Evolutionary conservation across 257 asterid genomes (phyloP).

Genomic region (Euphrasia confusa): DNA sequence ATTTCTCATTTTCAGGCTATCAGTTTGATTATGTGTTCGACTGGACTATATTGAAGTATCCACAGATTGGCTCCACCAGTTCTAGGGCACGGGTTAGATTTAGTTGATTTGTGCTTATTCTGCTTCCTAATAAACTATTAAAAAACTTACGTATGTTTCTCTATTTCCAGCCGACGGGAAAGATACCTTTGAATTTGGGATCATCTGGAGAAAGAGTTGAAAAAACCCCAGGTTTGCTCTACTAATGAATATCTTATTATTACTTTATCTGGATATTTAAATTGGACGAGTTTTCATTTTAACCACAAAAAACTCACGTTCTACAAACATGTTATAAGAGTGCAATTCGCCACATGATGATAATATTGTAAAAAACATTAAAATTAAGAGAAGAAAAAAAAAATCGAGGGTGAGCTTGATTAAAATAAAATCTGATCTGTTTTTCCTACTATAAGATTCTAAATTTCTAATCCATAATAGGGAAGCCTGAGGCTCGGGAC

Average conservation of each 20-base stretch:
- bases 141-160: constrained; percentile 17
- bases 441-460: background rate
- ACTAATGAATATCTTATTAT: constrained; percentile 7
- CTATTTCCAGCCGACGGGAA: constrained; percentile 56
- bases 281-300: background rate
- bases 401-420: background rate
- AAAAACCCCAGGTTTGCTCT: constrained; percentile 54
- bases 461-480: constrained; percentile 24
- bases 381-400: background rate
- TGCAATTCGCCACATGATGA: background rate
- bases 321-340: background rate
- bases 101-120: background rate
- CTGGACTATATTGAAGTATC: constrained; percentile 91
- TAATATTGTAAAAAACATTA: background rate
- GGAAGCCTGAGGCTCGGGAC: constrained; percentile 56
- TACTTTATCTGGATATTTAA: background rate
- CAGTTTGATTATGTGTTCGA: constrained; percentile 92
- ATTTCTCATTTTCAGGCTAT: constrained; percentile 48
- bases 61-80: constrained; percentile 82
- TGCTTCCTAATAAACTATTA: constrained; percentile 2
- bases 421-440: background rate
- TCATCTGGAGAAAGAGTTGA: constrained; percentile 59
- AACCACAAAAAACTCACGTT: background rate
- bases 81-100: constrained; percentile 59
- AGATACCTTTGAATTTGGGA: constrained; percentile 55